Percentiles rank a stretch among this genome's conserved stretches.
Evolutionary conservation across 2,329 filamentous ascomycete species (phyloP).

Genomic region (Drechslerella dactyloides): DNA sequence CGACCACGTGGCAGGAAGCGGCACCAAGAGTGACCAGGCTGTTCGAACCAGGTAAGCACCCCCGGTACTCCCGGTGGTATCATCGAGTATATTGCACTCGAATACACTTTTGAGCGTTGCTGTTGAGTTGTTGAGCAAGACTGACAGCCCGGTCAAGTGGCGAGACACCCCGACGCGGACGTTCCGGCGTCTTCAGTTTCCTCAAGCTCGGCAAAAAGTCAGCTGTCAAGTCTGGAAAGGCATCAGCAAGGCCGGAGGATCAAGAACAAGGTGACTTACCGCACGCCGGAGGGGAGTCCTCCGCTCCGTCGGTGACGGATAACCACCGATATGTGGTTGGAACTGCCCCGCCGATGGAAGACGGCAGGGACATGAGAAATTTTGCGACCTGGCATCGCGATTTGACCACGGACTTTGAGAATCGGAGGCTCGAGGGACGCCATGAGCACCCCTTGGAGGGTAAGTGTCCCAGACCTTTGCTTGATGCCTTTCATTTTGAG

Average conservation of each 20-base stretch:
- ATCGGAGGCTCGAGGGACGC: conserved; percentile 24
- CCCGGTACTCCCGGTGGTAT: neutral
- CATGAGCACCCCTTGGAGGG: conserved; percentile 47
- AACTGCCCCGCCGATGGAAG: conserved; percentile 6
- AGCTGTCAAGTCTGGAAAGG: too few relatives aligned
- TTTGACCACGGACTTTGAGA: conserved; percentile 28
- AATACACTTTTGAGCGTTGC: too few relatives aligned
- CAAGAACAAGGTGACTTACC: too few relatives aligned
- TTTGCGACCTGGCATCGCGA: conserved; percentile 28
- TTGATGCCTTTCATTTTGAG: neutral
- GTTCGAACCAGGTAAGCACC: neutral
- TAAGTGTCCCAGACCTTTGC: conserved; percentile 3
- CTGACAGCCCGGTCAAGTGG: too few relatives aligned
- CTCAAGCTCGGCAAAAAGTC: too few relatives aligned
- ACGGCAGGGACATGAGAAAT: conserved; percentile 32
- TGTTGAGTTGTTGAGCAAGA: too few relatives aligned
- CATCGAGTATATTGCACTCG: too few relatives aligned
- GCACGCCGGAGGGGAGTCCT: neutral
- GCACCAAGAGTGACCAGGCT: conserved; percentile 4
- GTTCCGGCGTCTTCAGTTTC: too few relatives aligned
- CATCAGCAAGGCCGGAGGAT: too few relatives aligned
- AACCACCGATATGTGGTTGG: neutral
- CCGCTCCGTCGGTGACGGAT: conserved; percentile 13
- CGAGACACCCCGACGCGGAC: too few relatives aligned
- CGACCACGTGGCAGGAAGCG: neutral